Evolutionary conservation across 2,329 filamentous ascomycete genomes (phyloP), one percentile per base, ranked within the genome.

Genomic region (Neospermospora avenae): DNA sequence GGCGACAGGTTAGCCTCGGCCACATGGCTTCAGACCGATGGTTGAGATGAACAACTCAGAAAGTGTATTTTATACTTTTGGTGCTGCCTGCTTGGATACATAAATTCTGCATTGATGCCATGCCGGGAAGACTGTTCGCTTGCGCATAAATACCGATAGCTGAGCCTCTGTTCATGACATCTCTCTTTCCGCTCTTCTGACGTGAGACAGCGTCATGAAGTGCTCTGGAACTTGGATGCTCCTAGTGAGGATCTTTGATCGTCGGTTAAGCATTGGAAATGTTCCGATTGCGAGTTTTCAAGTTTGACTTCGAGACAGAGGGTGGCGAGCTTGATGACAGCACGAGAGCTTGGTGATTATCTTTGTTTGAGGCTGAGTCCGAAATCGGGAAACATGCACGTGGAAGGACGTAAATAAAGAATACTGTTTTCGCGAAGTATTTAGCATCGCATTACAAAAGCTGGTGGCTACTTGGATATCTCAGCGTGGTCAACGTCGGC

Each of bases 191-290:
- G 46, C 46, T 49, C n/a, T 10, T 34, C 10, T n/a, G 25, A 34
- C n/a, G 7, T 2, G 25, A 18, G 46, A 16, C 8, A 34, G 34
- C 48, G 48, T 56, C 22, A 56, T 34, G 41, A 46, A 8, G 8
- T 35, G 18, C 20, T 24, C 18, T 37, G 48, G 41, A 56, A 56
- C 44, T 25, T 14, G 54, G 41, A 48, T 3, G n/a, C 28, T 31
- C 25, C 42, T 20, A 25, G 55, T 20, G 31, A 57, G 31, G 31
- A 49, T 41, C 5, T 13, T 18, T 46, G 55, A 48, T 31, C 46
- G 42, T 28, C 37, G 39, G 16, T 49, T 57, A 51, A 51, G 48
- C 48, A 51, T 51, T 37, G 28, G 14, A 31, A 51, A 37, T 51
- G 3, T 37, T 37, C 48, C 31, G 48, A 11, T 22, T 35, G n/a